Evolutionary conservation across 2,329 filamentous ascomycete genomes (phyloP), one percentile per base, ranked within the genome.

Genomic region (Aspergillus japonicus): DNA sequence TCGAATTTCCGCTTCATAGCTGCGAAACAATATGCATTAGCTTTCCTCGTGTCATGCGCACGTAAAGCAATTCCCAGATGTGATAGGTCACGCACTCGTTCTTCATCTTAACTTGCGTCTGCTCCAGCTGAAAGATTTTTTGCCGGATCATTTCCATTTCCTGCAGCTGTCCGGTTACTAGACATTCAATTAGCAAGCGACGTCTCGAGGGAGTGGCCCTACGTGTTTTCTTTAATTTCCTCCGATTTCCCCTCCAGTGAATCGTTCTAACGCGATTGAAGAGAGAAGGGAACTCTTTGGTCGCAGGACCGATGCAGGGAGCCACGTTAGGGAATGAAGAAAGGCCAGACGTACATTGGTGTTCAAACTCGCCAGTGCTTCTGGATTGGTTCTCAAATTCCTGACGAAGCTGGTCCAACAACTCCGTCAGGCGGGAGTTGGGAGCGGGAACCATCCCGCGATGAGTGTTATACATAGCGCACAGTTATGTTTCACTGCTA

Each of bases 141-240:
- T 93, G 89, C 64, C 93, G 85, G 53, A 99, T 92, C 71, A 96
- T 85, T 74, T 96, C 91, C 85, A 98, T 95, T 79, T 99, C 95
- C 71, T 94, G 89, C 65, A 97, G 89, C 76, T 99, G 95, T 53
- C 88, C 86, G 60, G 91, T 88, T 73, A 98, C 95, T 97, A 76
- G 67, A 69, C 58, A 60, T 64, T 66, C 66, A 29, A 54, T 64
- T 42, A 64, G 62, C 53, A 21, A 47, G 50, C 31, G 23, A 39
- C 56, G 49, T 12, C 23, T 29, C 5, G 7, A 31, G 23, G 11
- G 5, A 29, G 29, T 53, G 19, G 8, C 16, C 5, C 21, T n/a
- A 16, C 21, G 12, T n/a, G 35, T 19, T 4, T 50, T 31, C 8
- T 21, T 21, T 35, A 8, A 4, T 16, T 16, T 12, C 6, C 33